Evolutionary conservation across 176 grass and related monocot species (phyloP), one percentile per base, ranked within the genome.

Genomic region (Bromus sterilis): DNA sequence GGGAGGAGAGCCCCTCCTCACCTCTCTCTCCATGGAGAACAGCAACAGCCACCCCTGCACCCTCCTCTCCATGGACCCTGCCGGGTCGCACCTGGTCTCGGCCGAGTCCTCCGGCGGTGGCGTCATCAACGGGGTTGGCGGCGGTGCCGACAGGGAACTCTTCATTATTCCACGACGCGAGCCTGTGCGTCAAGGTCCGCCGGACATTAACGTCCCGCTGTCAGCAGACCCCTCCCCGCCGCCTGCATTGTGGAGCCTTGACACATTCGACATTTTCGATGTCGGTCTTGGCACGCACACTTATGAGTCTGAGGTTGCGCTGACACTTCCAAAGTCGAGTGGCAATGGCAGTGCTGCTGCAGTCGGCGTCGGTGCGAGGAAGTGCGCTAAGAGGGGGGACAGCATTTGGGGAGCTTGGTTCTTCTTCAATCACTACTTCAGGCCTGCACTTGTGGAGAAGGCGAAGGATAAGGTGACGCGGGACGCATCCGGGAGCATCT

Each of bases 351-450:
- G 9, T 59, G 18, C 36, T 29, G 7, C 7, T 0, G 74, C 21
- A 0, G 74, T 85, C 7, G 83, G 82, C n/a, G 79, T 87, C 0
- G 81, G 44, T 0, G 51, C 84, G 1, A 83, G 81, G 88, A 93
- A 86, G 65, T 88, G 88, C 2, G 82, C 85, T 11, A 93, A 93
- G 71, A 86, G 91, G 63, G 91, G 88, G 1, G 91, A 92, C 71
- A 92, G 90, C 76, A 92, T 89, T 58, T 92, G 90, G 90, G 86
- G 90, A 16, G 83, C 86, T 20, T 92, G 90, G 90, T 92, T 92
- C 63, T 92, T 92, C 86, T 93, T 93, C 75, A 93, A 80, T 73
- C 80, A 86, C 82, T 93, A 93, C 66, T 93, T 93, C 75, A 88
- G n/a, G 63, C 85, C 91, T 13, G 73, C 58, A 0, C 84, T 93